phyloP scores from a whole-genome alignment of 148 eudicot species.

The Polygonum aviculare region DNA sequence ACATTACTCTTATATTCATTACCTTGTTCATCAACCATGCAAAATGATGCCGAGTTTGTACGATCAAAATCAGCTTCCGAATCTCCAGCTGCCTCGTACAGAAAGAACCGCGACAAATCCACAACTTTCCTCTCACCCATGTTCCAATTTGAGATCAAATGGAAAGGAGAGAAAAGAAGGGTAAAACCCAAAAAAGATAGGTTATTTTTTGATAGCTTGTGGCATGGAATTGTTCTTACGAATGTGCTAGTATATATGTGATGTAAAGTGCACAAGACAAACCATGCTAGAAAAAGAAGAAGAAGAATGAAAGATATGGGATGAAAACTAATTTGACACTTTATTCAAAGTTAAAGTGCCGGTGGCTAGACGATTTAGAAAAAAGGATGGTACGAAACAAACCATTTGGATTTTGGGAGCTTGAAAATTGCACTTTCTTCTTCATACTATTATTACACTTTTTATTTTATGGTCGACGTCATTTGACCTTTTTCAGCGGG shows the following conservation, averaged over 20 bases:
- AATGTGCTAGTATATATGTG: background rate
- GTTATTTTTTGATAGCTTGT: background rate
- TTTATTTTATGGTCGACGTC: background rate
- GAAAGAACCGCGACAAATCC: slow-evolving; percentile 44
- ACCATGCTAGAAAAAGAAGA: background rate
- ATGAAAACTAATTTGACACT: background rate
- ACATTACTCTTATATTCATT: background rate
- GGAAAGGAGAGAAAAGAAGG: background rate
- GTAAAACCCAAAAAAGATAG: background rate
- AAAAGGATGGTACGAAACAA: background rate
- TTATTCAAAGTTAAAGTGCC: slow-evolving; percentile 1
- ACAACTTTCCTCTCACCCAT: slow-evolving; percentile 15
- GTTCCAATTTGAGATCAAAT: background rate
- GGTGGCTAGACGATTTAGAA: background rate
- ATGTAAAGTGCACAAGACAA: background rate
- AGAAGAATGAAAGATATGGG: background rate
- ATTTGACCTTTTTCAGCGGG: too few species aligned
- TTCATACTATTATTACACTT: background rate
- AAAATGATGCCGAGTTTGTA: background rate
- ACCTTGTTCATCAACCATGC: background rate
- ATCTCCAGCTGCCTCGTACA: slow-evolving; percentile 61
- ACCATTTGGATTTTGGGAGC: background rate
- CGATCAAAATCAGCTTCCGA: slow-evolving; percentile 49
- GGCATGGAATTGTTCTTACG: background rate
- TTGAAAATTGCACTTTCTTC: background rate